Conservation (phyloP, 805 yeast species). For the Kuraishia ogatae region DNA sequence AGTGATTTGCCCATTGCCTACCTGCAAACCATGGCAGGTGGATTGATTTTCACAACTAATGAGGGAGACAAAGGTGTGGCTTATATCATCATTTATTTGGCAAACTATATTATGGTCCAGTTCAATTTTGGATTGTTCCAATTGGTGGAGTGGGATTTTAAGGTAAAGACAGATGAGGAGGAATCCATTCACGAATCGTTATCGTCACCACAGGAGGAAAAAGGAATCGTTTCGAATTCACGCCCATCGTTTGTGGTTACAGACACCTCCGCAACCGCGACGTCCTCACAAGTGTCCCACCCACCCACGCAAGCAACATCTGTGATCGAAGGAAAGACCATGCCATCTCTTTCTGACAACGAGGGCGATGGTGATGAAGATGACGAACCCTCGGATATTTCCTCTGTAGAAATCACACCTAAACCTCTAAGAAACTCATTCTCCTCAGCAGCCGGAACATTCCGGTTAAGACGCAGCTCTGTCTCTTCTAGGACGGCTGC, state of each 20-base stretch:
- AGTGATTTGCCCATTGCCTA: conserved; percentile 75
- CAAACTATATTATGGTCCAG: conserved; percentile 41
- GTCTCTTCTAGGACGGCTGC: background rate
- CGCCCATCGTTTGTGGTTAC: background rate
- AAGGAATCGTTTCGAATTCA: background rate
- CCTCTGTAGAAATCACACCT: background rate
- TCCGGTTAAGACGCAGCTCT: background rate
- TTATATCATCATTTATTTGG: conserved; percentile 48
- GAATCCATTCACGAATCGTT: background rate
- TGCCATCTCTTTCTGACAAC: background rate
- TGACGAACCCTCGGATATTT: background rate
- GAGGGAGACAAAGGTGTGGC: conserved; percentile 32
- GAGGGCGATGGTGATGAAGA: background rate
- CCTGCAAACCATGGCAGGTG: conserved; percentile 50
- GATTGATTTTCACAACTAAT: conserved; percentile 23
- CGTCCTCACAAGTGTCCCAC: background rate
- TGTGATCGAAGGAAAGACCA: background rate
- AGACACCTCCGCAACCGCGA: background rate
- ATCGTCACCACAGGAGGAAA: background rate
- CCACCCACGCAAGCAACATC: background rate
- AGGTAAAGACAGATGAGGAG: conserved; percentile 15
- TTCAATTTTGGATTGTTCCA: conserved; percentile 44
- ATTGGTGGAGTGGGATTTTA: conserved; percentile 42
- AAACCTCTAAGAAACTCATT: background rate
- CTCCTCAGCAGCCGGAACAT: background rate